These are phyloP conservation scores for Sedum album DNA, from an alignment of 164 flowering plant species.

Conservation along the genomic window DNA sequence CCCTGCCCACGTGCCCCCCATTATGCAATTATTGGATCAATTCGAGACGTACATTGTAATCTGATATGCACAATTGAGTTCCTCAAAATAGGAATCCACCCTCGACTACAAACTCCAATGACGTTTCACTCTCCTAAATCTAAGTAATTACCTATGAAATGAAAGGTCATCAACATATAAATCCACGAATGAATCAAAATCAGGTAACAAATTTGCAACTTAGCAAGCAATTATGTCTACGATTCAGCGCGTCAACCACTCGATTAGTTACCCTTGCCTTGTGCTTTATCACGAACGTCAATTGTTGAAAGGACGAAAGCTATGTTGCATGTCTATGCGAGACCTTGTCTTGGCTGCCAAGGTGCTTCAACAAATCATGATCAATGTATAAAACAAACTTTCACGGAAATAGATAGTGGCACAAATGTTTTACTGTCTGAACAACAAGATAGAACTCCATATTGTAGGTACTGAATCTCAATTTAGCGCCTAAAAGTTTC, in stretches of 20 bases:
- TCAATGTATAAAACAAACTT: neutral
- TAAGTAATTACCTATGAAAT: no score
- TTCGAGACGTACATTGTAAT: neutral
- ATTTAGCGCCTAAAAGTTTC: neutral
- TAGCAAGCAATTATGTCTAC: neutral
- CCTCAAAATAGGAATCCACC: neutral
- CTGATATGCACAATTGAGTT: neutral
- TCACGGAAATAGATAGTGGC: neutral
- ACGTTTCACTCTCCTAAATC: no score
- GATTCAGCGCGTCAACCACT: neutral
- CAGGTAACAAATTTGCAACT: neutral
- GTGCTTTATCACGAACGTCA: neutral
- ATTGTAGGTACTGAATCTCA: neutral
- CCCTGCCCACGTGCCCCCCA: conserved; percentile 5
- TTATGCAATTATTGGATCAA: neutral
- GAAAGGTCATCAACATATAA: neutral
- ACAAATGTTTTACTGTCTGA: neutral
- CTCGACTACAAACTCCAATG: neutral
- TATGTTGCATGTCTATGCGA: neutral
- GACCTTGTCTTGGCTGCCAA: neutral
- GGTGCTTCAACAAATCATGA: neutral
- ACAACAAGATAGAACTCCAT: neutral
- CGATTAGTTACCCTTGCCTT: neutral
- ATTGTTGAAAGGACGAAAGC: neutral
- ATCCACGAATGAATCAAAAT: neutral